phyloP scores from a whole-genome alignment of 345 rosid genomes.

The Clarkia xantiana region DNA sequence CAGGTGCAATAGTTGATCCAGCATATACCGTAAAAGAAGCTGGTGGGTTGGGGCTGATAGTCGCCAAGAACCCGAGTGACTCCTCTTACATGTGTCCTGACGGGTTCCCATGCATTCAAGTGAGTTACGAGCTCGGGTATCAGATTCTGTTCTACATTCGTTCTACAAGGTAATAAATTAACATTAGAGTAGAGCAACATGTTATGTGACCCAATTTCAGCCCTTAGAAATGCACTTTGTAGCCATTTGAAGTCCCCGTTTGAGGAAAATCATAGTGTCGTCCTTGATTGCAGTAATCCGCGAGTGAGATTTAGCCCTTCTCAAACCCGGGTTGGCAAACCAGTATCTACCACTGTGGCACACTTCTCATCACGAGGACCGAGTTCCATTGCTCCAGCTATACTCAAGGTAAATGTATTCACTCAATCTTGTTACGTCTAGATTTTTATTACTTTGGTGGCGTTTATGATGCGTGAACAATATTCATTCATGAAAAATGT shows the following conservation, averaged over 20 bases:
- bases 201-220: too few relatives aligned
- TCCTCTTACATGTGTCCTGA: constrained; percentile 13
- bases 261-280: too few relatives aligned
- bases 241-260: too few relatives aligned
- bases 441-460: background rate
- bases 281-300: constrained; percentile 18
- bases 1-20: constrained; percentile 9
- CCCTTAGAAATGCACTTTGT: too few relatives aligned
- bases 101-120: constrained; percentile 32
- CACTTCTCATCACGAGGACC: constrained; percentile 30
- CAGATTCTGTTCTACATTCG: constrained; percentile 44
- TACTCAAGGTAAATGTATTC: constrained; percentile 17
- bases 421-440: background rate
- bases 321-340: constrained; percentile 19
- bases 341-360: constrained; percentile 17
- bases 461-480: too few relatives aligned
- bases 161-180: constrained; percentile 28
- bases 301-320: constrained; percentile 15
- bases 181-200: too few relatives aligned
- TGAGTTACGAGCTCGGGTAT: constrained; percentile 46
- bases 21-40: constrained; percentile 11
- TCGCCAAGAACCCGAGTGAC: constrained; percentile 36
- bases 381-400: constrained; percentile 17
- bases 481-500: too few relatives aligned
- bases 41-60: constrained; percentile 35